Conservation (phyloP, 2,329 filamentous ascomycete genomes). For the Magnaporthiopsis incrustans region DNA sequence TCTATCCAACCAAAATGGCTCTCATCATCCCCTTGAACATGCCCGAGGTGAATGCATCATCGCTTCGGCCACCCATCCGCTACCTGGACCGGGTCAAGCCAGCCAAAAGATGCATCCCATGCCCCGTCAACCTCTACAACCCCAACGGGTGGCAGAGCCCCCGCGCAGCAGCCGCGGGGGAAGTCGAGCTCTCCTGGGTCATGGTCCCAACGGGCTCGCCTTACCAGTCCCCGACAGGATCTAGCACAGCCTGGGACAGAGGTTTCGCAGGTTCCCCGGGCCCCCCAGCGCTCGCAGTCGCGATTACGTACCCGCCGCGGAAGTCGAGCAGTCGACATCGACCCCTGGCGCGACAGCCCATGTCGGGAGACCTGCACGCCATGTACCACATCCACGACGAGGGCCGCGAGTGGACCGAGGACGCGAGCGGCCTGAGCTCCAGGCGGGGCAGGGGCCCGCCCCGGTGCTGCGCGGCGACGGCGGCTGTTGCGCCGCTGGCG, state of each 20-base stretch:
- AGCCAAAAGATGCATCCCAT: neutral
- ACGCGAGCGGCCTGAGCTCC: neutral
- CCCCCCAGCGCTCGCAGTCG: neutral
- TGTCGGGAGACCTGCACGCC: neutral
- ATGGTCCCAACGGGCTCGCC: neutral
- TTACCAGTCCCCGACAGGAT: neutral
- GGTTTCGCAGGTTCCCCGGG: too few relatives aligned
- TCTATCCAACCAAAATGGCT: neutral
- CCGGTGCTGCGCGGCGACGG: neutral
- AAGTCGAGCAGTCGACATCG: neutral
- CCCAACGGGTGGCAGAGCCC: neutral
- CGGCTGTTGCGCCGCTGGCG: neutral
- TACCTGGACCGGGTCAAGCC: neutral
- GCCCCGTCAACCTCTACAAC: neutral
- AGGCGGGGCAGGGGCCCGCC: neutral
- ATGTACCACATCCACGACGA: neutral
- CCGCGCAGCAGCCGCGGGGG: too few relatives aligned
- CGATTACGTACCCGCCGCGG: neutral
- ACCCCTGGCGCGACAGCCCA: neutral
- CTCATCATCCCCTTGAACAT: neutral
- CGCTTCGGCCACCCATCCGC: neutral
- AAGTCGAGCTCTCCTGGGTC: neutral
- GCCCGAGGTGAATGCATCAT: neutral
- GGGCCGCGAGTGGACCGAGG: neutral
- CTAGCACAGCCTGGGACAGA: neutral